Evolutionary conservation across 129 eudicot species (phyloP).

Genomic region (Pulicaria dysenterica): DNA sequence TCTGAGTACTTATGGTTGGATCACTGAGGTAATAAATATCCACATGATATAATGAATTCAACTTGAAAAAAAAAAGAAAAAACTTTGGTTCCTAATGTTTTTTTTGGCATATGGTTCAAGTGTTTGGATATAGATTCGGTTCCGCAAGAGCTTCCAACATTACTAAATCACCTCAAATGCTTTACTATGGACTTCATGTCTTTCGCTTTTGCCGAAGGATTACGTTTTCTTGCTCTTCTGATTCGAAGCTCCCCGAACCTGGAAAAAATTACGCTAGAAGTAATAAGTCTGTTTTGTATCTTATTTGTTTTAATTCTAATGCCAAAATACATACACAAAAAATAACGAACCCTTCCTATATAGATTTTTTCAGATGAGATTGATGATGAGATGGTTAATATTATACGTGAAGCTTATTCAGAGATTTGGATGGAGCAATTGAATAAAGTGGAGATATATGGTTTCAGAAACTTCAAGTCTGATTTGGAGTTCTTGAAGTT

Average conservation of each 20-base stretch:
- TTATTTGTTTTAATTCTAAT: not conserved
- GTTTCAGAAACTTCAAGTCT: not conserved
- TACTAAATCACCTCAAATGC: conserved; percentile 4
- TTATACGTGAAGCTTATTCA: not conserved
- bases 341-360: not conserved
- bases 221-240: not conserved
- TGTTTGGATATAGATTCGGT: not conserved
- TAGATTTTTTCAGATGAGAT: not conserved
- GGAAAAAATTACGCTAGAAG: not conserved
- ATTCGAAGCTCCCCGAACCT: not conserved
- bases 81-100: not conserved
- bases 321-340: not conserved
- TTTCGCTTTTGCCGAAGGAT: not conserved
- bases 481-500: conserved; percentile 17
- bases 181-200: not conserved
- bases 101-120: not conserved
- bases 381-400: not conserved
- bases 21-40: not conserved
- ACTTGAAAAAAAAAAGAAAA: not conserved
- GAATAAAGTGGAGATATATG: not conserved
- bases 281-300: not conserved
- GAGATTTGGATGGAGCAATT: conserved; percentile 16
- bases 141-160: not conserved
- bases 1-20: not conserved
- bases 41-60: not conserved